Percentiles rank a stretch among this genome's conserved stretches.
Evolutionary conservation across 1,284 basidiomycete genomes (phyloP).

Genomic region (Austropuccinia psidii): DNA sequence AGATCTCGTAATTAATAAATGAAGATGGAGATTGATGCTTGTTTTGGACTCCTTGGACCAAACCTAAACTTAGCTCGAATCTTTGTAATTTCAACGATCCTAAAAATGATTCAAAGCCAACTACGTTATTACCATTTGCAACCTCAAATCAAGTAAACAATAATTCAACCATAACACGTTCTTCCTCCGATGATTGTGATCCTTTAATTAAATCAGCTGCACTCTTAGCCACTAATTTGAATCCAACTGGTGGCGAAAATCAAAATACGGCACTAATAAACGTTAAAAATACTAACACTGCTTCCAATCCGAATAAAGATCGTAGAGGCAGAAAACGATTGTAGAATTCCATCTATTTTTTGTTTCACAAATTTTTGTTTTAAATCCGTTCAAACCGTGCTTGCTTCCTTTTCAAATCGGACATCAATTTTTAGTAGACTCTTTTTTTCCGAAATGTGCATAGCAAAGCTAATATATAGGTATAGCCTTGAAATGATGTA

Average conservation of each 20-base stretch:
- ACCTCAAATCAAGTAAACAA: constrained; percentile 3
- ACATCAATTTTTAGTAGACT: no score
- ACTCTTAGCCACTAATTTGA: background rate
- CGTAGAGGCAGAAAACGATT: constrained; percentile 31
- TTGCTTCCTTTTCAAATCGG: no score
- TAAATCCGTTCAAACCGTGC: no score
- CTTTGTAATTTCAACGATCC: background rate
- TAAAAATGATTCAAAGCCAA: constrained; percentile 6
- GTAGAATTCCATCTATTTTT: background rate
- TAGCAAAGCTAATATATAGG: no score
- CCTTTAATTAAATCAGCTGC: background rate
- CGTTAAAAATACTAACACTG: background rate
- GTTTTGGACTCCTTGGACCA: background rate
- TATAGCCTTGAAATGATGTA: no score
- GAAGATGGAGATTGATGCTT: background rate
- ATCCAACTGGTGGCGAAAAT: constrained; percentile 27
- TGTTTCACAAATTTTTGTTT: background rate
- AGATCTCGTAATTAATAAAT: background rate
- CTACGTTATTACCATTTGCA: constrained; percentile 4
- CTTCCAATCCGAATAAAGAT: constrained; percentile 7
- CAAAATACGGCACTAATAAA: background rate
- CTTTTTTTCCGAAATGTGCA: no score
- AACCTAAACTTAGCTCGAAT: background rate
- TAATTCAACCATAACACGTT: background rate
- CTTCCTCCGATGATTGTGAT: background rate